These are phyloP conservation scores for Avena sativa DNA, from an alignment of 176 grass and related monocot species.

Conservation along the genomic window DNA sequence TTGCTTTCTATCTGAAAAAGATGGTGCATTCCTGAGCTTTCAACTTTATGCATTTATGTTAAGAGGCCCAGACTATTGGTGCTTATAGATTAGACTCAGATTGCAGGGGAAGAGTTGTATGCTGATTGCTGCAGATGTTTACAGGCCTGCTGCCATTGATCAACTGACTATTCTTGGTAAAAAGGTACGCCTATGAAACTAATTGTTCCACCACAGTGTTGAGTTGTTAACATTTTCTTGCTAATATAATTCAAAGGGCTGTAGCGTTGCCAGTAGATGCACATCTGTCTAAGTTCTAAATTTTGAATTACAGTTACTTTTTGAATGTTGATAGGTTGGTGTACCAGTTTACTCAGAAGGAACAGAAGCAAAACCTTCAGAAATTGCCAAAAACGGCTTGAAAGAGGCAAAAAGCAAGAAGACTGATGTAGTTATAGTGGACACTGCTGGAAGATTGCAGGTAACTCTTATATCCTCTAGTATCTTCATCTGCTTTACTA, in stretches of 20 bases:
- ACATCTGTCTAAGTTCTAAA: neutral
- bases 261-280: neutral
- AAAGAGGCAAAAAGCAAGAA: slow-evolving; percentile 84
- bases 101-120: slow-evolving; percentile 98
- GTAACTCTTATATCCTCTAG: slow-evolving; percentile 46
- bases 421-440: slow-evolving; percentile 83
- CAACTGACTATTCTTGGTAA: slow-evolving; percentile 84
- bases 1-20: slow-evolving; percentile 92
- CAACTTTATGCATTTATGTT: slow-evolving; percentile 23
- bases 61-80: slow-evolving; percentile 37
- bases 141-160: slow-evolving; percentile 98
- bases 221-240: slow-evolving; percentile 23
- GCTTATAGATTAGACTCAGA: slow-evolving; percentile 51
- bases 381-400: slow-evolving; percentile 86
- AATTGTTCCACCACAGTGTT: neutral
- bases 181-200: slow-evolving; percentile 57
- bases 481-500: slow-evolving; percentile 24
- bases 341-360: slow-evolving; percentile 93
- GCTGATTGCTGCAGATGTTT: slow-evolving; percentile 95
- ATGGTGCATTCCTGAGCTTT: slow-evolving; percentile 61
- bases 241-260: slow-evolving; percentile 18
- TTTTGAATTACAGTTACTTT: slow-evolving; percentile 5
- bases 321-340: slow-evolving; percentile 67
- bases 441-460: slow-evolving; percentile 96
- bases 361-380: slow-evolving; percentile 69